Base-by-base conservation (phyloP, 2,329 filamentous ascomycete species). In the Fonsecaea erecta region DNA sequence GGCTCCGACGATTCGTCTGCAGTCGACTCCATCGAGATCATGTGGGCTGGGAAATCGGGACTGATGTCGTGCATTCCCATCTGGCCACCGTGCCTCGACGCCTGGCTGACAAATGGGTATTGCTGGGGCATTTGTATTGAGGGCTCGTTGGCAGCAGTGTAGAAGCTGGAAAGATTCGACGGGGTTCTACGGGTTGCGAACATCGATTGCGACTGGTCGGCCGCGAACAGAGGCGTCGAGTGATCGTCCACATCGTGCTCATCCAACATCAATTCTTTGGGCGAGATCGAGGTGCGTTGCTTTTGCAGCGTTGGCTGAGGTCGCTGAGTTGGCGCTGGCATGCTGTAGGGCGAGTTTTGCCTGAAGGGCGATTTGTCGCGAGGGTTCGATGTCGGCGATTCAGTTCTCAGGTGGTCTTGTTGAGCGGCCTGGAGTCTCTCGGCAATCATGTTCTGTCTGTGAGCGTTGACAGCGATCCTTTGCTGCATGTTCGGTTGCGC, bases 201-300 rank as follows among this genome's bases (percentile, higher is more conserved):
- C 71, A 79, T 85, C 4, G 75, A 74, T 21, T 73, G 79, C 52
- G 81, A 75, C 48, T 86, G 82, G 61, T 85, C 82, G 1, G 85
- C 82, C 2, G 90, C 86, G 74, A 97, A 96, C 21, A 97, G 80
- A 14, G 77, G 88, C 72, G 90, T 87, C 65, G 85, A 79, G 54
- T 90, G 89, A 18, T 89, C 88, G 2, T 93, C 90, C 0, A 82
- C 78, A 43, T 95, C 92, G 67, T 89, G 86, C 75, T 93, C 97
- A 66, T 97, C 93, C 56, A 97, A 80, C 65, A 96, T 79, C 1
- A 93, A 91, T 73, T 98, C 94, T 79, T 96, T 96, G 26, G 94
- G 95, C 1, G 94, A 98, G 53, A 99, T 97, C 0, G 94, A 72
- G 97, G 77, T 92, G 91, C 1, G 87, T 84, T n/a, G 89, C 75